phyloP scores from a whole-genome alignment of 768 basidiomycete genomes.

The Mycena sanguinolenta region DNA sequence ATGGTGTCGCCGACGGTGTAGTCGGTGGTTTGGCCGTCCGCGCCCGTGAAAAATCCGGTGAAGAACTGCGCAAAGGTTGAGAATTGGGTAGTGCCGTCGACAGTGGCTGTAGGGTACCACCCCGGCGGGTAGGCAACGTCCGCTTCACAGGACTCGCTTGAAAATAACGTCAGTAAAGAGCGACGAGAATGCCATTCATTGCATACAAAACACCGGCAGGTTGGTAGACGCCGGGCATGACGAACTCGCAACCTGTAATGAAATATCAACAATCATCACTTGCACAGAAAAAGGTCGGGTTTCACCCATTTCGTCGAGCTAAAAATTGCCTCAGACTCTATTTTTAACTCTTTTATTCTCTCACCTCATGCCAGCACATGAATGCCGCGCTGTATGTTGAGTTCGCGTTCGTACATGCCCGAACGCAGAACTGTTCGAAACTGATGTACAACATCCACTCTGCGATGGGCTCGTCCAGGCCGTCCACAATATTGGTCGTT shows the following conservation, averaged over 20 bases:
- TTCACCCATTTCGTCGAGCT: no score
- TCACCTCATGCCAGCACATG: slow-evolving; percentile 19
- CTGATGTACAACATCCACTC: slow-evolving; percentile 61
- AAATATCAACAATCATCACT: no score
- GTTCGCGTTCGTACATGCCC: slow-evolving; percentile 13
- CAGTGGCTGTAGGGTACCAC: slow-evolving; percentile 58
- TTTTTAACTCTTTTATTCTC: no score
- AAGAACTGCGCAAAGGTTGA: slow-evolving; percentile 60
- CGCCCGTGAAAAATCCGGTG: slow-evolving; percentile 51
- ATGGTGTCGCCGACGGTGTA: slow-evolving; percentile 57
- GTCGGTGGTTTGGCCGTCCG: slow-evolving; percentile 33
- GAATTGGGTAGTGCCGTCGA: slow-evolving; percentile 53
- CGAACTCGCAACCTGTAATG: slow-evolving; percentile 52
- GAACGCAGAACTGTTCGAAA: slow-evolving; percentile 52
- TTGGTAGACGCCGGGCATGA: slow-evolving; percentile 62
- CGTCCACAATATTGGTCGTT: slow-evolving; percentile 55
- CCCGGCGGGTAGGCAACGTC: slow-evolving; percentile 63
- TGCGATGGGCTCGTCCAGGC: slow-evolving; percentile 51
- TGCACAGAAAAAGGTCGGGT: no score
- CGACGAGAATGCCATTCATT: not conserved
- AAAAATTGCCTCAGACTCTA: no score
- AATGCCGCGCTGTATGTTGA: slow-evolving; percentile 2
- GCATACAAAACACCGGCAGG: slow-evolving; percentile 58
- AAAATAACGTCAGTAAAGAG: not conserved
- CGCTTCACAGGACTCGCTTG: slow-evolving; percentile 58